phyloP scores from a whole-genome alignment of 23 red algal genomes.

The Gracilariopsis chorda region DNA sequence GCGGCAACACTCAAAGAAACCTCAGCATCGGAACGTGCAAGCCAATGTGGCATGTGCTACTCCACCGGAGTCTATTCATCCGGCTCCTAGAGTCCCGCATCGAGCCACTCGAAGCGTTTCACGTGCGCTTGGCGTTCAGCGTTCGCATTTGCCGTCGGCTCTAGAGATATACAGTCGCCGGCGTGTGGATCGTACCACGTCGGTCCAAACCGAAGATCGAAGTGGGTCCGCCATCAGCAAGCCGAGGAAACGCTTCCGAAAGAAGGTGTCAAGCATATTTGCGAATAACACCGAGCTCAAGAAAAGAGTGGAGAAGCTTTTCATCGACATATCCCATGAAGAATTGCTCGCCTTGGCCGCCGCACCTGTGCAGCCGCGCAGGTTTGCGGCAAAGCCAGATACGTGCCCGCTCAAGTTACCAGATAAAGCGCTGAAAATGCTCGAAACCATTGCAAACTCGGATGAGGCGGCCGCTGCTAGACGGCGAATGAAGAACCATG shows the following conservation, averaged over 20 bases:
- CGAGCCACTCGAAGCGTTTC: no score
- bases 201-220: background rate
- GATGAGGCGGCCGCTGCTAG: background rate
- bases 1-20: no score
- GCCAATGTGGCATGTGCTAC: no score
- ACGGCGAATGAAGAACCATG: background rate
- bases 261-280: slow-evolving; percentile 52
- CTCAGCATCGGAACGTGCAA: no score
- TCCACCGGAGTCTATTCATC: no score
- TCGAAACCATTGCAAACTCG: background rate
- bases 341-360: background rate
- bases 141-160: background rate
- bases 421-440: background rate
- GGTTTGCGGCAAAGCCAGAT: background rate
- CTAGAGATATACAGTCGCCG: background rate
- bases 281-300: slow-evolving; percentile 43
- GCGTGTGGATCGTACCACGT: background rate
- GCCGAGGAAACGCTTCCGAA: slow-evolving; percentile 52
- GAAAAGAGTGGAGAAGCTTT: slow-evolving; percentile 18
- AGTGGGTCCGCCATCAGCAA: background rate
- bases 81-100: no score
- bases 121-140: no score
- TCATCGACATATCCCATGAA: background rate
- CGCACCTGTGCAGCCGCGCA: background rate
- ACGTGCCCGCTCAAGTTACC: background rate